phyloP scores from a whole-genome alignment of 208 protist species.

The Leishmania braziliensis region DNA sequence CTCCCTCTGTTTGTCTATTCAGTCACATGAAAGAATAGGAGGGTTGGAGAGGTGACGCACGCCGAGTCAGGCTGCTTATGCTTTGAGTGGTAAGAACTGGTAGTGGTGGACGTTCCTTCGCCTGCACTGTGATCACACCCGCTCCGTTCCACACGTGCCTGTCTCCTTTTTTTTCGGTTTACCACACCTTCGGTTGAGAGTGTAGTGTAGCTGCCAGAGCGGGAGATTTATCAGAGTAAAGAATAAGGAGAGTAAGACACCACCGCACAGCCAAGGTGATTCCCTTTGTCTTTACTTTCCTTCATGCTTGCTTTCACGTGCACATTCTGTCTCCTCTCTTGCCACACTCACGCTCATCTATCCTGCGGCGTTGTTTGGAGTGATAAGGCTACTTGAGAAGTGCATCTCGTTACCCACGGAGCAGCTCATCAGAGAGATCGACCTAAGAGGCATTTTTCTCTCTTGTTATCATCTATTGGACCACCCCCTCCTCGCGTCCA shows the following conservation, averaged over 20 bases:
- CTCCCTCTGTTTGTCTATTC: neutral
- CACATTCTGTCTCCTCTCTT: constrained; percentile 1
- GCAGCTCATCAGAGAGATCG: constrained; percentile 3
- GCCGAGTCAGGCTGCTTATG: neutral
- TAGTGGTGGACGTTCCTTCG: neutral
- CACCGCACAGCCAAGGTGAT: neutral
- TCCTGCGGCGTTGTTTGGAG: neutral
- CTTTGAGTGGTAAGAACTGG: neutral
- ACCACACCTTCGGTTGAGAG: neutral
- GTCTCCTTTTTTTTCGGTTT: neutral
- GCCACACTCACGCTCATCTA: neutral
- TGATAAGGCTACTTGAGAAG: neutral
- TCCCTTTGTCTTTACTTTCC: neutral
- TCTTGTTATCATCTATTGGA: neutral
- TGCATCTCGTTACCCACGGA: neutral
- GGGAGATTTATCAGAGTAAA: neutral
- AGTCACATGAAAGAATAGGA: neutral
- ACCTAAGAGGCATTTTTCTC: neutral
- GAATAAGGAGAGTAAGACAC: neutral
- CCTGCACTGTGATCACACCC: neutral
- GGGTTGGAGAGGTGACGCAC: neutral
- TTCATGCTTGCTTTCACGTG: constrained; percentile 23
- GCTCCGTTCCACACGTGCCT: neutral
- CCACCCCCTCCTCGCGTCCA: neutral
- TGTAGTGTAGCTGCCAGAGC: neutral